Evolutionary conservation across 768 basidiomycete species (phyloP).

Genomic region (Pseudohyphozyma bogoriensis): DNA sequence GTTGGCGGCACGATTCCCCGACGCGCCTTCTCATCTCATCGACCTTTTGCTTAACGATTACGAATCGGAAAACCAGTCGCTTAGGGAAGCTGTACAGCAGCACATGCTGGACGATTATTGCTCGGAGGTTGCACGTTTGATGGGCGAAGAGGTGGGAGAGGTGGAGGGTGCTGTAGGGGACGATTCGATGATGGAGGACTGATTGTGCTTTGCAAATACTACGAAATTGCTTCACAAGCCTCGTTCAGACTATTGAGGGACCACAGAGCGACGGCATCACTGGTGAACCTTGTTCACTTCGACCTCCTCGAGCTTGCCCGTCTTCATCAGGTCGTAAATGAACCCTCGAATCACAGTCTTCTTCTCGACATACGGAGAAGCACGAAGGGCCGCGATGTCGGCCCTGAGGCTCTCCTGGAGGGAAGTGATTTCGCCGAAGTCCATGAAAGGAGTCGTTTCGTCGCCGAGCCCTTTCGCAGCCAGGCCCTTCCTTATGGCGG

Average conservation of each 20-base stretch:
- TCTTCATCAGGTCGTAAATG: neutral
- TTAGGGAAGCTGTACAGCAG: conserved; percentile 31
- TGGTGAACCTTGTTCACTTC: too few relatives aligned
- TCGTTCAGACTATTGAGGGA: too few relatives aligned
- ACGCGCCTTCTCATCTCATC: conserved; percentile 28
- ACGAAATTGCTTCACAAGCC: too few relatives aligned
- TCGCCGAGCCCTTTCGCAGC: neutral
- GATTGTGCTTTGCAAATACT: too few relatives aligned
- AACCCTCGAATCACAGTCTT: neutral
- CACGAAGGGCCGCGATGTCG: neutral
- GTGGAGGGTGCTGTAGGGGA: neutral
- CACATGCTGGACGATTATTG: conserved; percentile 34
- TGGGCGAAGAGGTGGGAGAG: neutral
- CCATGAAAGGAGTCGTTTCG: neutral
- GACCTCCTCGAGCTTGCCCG: neutral
- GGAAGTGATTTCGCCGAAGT: neutral
- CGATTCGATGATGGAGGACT: neutral
- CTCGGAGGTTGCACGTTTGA: conserved; percentile 35
- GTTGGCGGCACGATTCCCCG: conserved; percentile 35
- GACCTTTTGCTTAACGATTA: conserved; percentile 35
- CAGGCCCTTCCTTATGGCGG: neutral
- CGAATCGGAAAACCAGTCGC: conserved; percentile 33
- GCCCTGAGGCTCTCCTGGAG: neutral
- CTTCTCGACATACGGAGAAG: neutral
- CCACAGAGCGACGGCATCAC: too few relatives aligned